phyloP scores from a whole-genome alignment of 257 asterid species.

The Rubia yunnanensis region DNA sequence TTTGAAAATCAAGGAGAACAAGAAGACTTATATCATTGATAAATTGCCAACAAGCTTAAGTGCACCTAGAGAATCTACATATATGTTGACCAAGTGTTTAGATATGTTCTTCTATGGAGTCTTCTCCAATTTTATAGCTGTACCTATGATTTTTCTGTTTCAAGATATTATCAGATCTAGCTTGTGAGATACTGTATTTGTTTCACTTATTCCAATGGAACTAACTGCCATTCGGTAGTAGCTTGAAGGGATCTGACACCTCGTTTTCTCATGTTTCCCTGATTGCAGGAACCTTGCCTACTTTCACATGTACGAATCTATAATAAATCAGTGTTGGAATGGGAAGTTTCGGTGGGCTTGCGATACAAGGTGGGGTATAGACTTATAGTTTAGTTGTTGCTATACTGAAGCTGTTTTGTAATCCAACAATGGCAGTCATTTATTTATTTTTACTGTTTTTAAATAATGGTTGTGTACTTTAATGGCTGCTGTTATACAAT shows the following conservation, averaged over 20 bases:
- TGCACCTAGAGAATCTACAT: neutral
- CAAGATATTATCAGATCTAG: neutral
- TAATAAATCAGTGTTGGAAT: constrained; percentile 93
- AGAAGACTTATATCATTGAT: neutral
- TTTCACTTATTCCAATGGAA: neutral
- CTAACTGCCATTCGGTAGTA: neutral
- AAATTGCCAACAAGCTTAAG: neutral
- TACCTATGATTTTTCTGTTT: neutral
- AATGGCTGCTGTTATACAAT: neutral
- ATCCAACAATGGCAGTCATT: neutral
- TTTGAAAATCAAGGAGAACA: neutral
- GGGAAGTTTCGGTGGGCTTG: constrained; percentile 96
- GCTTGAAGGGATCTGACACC: neutral
- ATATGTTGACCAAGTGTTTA: neutral
- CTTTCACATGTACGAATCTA: constrained; percentile 83
- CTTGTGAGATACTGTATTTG: neutral
- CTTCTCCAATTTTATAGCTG: neutral
- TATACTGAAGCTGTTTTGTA: constrained; percentile 9
- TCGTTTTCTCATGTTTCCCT: constrained; percentile 7
- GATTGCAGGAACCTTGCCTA: constrained; percentile 75
- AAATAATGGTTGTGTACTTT: neutral
- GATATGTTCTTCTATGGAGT: neutral
- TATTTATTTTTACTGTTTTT: neutral
- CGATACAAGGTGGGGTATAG: constrained; percentile 76
- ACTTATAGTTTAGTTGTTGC: constrained; percentile 13